These are phyloP conservation scores for Primulina huaijiensis DNA, from an alignment of 257 asterid genomes.

Conservation along the genomic window DNA sequence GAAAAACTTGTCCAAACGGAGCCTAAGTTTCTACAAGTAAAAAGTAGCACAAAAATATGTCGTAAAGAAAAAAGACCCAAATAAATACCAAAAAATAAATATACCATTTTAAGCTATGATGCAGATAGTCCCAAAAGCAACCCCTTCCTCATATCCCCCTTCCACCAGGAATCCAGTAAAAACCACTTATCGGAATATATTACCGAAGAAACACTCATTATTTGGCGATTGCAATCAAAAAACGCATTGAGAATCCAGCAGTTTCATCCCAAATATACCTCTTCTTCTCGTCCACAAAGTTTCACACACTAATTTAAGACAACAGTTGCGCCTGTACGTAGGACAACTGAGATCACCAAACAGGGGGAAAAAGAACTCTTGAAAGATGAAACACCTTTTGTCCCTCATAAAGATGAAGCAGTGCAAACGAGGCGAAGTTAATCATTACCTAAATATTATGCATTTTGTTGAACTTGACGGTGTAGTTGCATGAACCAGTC, in stretches of 20 bases:
- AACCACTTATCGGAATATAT: background rate
- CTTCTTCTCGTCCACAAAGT: background rate
- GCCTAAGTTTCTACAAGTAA: background rate
- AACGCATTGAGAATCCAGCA: background rate
- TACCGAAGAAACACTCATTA: background rate
- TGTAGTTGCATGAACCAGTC: constrained; percentile 73
- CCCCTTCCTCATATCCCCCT: background rate
- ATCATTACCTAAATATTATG: constrained; percentile 48
- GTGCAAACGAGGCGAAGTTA: background rate
- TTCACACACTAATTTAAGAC: background rate
- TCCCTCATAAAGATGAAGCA: background rate
- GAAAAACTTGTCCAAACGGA: no score
- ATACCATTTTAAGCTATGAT: background rate
- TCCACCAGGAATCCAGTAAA: background rate
- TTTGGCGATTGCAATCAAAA: background rate
- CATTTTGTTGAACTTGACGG: constrained; percentile 74
- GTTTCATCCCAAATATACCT: background rate
- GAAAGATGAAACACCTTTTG: background rate
- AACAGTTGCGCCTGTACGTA: background rate
- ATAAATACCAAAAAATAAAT: background rate
- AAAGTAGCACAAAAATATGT: background rate
- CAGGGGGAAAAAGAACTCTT: background rate
- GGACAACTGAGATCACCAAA: background rate
- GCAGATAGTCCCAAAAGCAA: background rate
- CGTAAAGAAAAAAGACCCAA: background rate